A percentile compares a stretch with the other conserved stretches of the same genome.
Conservation (phyloP, 352 stramenopile species). For the Saprolegnia parasitica region DNA sequence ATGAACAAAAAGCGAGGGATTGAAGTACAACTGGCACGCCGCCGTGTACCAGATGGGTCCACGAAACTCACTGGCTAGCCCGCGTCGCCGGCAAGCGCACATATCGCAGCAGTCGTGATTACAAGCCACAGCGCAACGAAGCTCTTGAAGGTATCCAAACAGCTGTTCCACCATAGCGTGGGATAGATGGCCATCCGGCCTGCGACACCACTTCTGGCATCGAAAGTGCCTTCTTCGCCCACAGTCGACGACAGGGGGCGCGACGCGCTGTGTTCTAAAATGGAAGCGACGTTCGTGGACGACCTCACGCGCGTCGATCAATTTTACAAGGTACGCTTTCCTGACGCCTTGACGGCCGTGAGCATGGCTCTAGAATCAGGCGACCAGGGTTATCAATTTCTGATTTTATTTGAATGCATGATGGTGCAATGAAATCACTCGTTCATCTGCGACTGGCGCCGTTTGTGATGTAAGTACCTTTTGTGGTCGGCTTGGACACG, state of each 20-base stretch:
- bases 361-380: background rate
- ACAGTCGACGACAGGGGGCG: background rate
- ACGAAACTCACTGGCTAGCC: slow-evolving; percentile 14
- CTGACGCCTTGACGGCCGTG: background rate
- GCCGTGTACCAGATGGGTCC: slow-evolving; percentile 8
- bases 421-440: background rate
- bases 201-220: too few species aligned
- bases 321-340: background rate
- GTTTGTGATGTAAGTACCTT: slow-evolving; percentile 16
- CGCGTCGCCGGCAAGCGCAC: background rate
- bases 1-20: slow-evolving; percentile 2
- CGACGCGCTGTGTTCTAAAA: too few species aligned
- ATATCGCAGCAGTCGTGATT: slow-evolving; percentile 11
- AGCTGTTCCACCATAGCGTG: background rate
- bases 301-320: background rate
- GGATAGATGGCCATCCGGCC: background rate
- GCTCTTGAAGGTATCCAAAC: slow-evolving; percentile 14
- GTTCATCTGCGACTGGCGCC: background rate
- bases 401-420: slow-evolving; percentile 5
- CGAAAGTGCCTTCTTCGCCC: background rate
- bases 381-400: slow-evolving; percentile 1
- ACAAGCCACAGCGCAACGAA: slow-evolving; percentile 1
- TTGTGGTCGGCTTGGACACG: background rate
- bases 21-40: slow-evolving; percentile 4
- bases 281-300: background rate